Evolutionary conservation across 805 yeast genomes (phyloP).

Genomic region (Starmerella asiatica): DNA sequence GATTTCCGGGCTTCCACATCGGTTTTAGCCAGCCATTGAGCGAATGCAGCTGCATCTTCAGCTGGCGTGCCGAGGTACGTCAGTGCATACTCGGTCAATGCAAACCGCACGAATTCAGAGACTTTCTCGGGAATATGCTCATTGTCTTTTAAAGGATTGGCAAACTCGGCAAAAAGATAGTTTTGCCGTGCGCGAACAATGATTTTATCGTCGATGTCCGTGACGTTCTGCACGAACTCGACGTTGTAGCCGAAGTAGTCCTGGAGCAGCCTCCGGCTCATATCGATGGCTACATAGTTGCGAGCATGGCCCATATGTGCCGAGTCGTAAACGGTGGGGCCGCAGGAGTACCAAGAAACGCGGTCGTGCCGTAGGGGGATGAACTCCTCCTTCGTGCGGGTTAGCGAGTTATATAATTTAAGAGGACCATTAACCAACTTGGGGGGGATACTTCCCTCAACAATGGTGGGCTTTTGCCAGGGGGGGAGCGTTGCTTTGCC

Average conservation of each 20-base stretch:
- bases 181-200: conserved; percentile 88
- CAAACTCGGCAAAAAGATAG: conserved; percentile 55
- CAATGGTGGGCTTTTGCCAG: conserved; percentile 37
- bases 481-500: conserved; percentile 34
- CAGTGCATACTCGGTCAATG: conserved; percentile 32
- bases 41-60: conserved; percentile 29
- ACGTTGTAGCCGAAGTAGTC: conserved; percentile 87
- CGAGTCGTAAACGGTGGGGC: conserved; percentile 94
- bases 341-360: conserved; percentile 94
- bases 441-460: background rate
- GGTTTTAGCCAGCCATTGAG: conserved; percentile 38
- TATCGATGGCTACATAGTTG: conserved; percentile 88
- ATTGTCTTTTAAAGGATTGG: conserved; percentile 24
- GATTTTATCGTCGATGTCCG: conserved; percentile 97
- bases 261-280: conserved; percentile 75
- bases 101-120: conserved; percentile 8
- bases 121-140: conserved; percentile 31
- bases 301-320: conserved; percentile 98
- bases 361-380: conserved; percentile 47
- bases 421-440: conserved; percentile 26
- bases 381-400: conserved; percentile 67
- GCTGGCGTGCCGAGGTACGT: conserved; percentile 14
- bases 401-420: conserved; percentile 68
- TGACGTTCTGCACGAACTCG: conserved; percentile 84
- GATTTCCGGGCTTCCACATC: conserved; percentile 40